Evolutionary conservation across 352 stramenopile genomes (phyloP).

Genomic region (Phytophthora idaei): DNA sequence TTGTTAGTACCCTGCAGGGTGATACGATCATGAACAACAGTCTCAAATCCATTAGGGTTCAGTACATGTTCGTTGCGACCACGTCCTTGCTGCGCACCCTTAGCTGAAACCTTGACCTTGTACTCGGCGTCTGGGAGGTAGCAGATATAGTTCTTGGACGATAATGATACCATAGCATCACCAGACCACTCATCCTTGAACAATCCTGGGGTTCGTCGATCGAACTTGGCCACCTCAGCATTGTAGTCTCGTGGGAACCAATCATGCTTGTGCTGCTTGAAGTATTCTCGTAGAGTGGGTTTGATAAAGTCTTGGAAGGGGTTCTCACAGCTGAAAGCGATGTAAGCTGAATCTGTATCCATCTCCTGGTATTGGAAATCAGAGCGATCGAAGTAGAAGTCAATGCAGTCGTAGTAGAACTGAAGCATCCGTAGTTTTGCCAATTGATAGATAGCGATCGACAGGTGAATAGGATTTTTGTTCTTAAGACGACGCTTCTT

Average conservation of each 20-base stretch:
- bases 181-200: constrained; percentile 3
- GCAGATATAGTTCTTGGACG: not conserved
- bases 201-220: not conserved
- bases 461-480: not conserved
- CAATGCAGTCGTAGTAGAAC: constrained; percentile 3
- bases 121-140: not conserved
- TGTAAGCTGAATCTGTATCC: not conserved
- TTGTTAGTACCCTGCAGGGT: not conserved
- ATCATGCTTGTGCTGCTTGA: constrained; percentile 1
- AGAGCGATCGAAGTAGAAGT: not conserved
- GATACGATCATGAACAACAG: not conserved
- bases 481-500: not conserved
- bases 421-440: not conserved
- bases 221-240: not conserved
- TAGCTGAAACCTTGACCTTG: not conserved
- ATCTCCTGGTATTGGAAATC: not conserved
- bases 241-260: not conserved
- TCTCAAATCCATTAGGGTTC: not conserved
- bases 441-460: not conserved
- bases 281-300: not conserved
- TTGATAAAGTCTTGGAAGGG: not conserved
- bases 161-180: constrained; percentile 1
- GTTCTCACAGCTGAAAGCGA: constrained; percentile 2
- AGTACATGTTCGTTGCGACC: not conserved
- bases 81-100: not conserved